Evolutionary conservation across 139 green algal species (phyloP).

Genomic region (Chlorella sp.): DNA sequence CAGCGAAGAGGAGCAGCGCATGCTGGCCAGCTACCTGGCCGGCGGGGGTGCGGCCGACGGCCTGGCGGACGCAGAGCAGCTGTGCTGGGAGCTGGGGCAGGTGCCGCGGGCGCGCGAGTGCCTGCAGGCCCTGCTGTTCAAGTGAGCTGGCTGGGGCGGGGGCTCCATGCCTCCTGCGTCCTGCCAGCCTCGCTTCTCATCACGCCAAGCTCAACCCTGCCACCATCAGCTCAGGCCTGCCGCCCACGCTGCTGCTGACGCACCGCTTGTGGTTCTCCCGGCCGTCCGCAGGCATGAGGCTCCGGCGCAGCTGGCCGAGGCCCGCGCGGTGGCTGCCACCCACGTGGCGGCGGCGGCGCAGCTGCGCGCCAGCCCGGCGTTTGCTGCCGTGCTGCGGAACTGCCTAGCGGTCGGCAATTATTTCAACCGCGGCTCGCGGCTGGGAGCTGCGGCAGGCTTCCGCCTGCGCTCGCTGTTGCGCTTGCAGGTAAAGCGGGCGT

Average conservation of each 20-base stretch:
- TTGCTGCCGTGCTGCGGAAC: slow-evolving; percentile 28
- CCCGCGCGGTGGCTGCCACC: slow-evolving; percentile 1
- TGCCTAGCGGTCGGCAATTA: slow-evolving; percentile 51
- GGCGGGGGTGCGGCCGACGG: background rate
- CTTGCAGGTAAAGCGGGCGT: no score
- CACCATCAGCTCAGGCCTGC: no score
- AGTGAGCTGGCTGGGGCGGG: background rate
- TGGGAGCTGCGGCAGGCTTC: slow-evolving; percentile 45
- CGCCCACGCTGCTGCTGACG: no score
- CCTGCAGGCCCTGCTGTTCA: slow-evolving; percentile 31
- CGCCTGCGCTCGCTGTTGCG: slow-evolving; percentile 34
- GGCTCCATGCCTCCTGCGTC: background rate
- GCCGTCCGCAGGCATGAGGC: no score
- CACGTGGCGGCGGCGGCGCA: slow-evolving; percentile 35
- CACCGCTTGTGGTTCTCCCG: no score
- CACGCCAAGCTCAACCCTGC: no score
- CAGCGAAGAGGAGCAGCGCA: slow-evolving; percentile 33
- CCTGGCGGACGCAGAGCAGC: slow-evolving; percentile 37
- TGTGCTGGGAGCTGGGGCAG: slow-evolving; percentile 46
- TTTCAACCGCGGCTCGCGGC: slow-evolving; percentile 44
- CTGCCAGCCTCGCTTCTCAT: slow-evolving; percentile 6
- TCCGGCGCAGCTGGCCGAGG: slow-evolving; percentile 24
- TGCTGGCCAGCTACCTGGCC: slow-evolving; percentile 40
- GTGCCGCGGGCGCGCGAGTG: slow-evolving; percentile 35
- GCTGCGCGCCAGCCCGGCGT: slow-evolving; percentile 22